Percentiles rank a stretch among this genome's conserved stretches.
Conservation (phyloP, 202 grass and related monocot species). For the Dendrocalamus latiflorus region DNA sequence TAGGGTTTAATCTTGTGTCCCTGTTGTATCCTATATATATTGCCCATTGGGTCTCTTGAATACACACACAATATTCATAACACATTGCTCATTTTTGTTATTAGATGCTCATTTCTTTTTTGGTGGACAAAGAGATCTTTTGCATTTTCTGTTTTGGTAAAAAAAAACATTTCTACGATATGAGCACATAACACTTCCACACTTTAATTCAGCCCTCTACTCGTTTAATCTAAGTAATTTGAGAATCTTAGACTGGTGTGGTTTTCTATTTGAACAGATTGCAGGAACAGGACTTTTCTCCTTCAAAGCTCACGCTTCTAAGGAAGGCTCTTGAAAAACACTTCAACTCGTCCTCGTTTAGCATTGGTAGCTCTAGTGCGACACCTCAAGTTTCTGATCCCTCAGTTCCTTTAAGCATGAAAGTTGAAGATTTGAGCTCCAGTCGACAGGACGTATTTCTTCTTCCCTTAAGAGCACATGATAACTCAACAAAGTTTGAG, state of each 20-base stretch:
- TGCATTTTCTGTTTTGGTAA: neutral
- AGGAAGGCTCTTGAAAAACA: conserved; percentile 48
- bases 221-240: neutral
- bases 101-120: neutral
- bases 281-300: conserved; percentile 51
- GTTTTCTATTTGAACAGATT: conserved; percentile 51
- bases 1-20: too few species aligned
- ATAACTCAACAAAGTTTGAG: conserved; percentile 44
- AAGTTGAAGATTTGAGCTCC: conserved; percentile 27
- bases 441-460: conserved; percentile 55
- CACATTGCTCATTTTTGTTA: neutral
- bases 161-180: neutral
- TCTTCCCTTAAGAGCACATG: conserved; percentile 49
- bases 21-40: too few species aligned
- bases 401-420: neutral
- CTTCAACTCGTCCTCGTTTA: conserved; percentile 58
- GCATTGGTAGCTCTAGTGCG: conserved; percentile 30
- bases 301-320: conserved; percentile 40
- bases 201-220: neutral
- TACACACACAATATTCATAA: too few species aligned
- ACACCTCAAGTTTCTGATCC: conserved; percentile 27
- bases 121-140: neutral
- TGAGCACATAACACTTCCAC: neutral
- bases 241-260: neutral
- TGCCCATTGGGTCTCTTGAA: too few species aligned